Evolutionary conservation across 164 flowering plant species (phyloP), one percentile per base, ranked within the genome.

Genomic region (Macadamia integrifolia): DNA sequence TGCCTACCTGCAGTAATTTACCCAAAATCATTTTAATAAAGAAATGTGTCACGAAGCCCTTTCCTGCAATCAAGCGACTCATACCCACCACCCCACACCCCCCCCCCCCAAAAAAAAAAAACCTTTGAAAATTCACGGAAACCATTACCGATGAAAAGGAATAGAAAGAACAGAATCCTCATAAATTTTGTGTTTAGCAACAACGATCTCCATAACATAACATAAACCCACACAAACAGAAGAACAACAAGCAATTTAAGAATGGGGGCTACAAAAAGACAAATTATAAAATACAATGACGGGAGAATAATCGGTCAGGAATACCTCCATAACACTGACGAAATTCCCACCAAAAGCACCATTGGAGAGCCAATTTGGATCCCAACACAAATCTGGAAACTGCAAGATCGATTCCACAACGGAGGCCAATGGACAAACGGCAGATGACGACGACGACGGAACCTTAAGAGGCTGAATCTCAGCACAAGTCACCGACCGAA

Each of bases 301-400:
- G 7, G 50, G 7, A 9, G 1, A 46, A 46, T 8, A 9, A 46
- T 46, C 50, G 7, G 50, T 1, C 50, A 8, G 13, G 12, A 46
- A 61, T 70, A 82, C 86, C 88, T 81, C 84, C 42, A 67, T 75
- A 28, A 78, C 79, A 53, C 75, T 77, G 53, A 62, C 32, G 50
- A 67, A 56, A 57, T 60, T 61, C 17, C 66, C 42, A 65, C 69
- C 55, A 40, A 62, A 69, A 62, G 12, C 70, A n/a, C 63, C 73
- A 60, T 29, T 15, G 0, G 71, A 12, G n/a, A 60, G 59, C 48
- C 79, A 81, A 62, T 11, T 15, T 23, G 42, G 58, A 8, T 43
- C 71, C 46, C 12, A 0, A 46, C 60, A 57, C 44, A 35, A 55
- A 65, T 78, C 79, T 29, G 72, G 76, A 72, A 68, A 72, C 67